Evolutionary conservation across 306 rosid species (phyloP).

Genomic region (Trichosanthes cucumerina): DNA sequence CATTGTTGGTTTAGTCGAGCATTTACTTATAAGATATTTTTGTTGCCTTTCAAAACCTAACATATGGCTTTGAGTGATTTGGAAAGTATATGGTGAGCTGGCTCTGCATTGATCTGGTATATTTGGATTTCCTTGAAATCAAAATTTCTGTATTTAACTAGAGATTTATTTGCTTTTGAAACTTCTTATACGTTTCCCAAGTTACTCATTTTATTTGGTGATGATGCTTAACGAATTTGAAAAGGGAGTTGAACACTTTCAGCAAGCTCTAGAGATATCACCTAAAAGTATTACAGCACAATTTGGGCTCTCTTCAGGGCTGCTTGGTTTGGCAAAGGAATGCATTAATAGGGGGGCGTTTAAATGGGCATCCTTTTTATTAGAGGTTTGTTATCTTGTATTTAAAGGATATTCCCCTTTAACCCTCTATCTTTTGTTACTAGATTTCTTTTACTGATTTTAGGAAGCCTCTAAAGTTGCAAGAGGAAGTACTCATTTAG

Average conservation of each 20-base stretch:
- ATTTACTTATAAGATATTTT: background rate
- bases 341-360: conserved; percentile 65
- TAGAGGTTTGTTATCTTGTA: conserved; percentile 45
- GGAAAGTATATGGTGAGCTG: background rate
- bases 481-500: conserved; percentile 35
- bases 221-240: background rate
- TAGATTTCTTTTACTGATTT: conserved; percentile 16
- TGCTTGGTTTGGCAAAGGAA: conserved; percentile 74
- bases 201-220: conserved; percentile 14
- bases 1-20: background rate
- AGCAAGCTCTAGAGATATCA: conserved; percentile 56
- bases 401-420: background rate
- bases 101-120: background rate
- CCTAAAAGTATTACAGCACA: conserved; percentile 63
- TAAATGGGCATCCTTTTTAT: conserved; percentile 68
- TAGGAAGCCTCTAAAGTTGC: conserved; percentile 82
- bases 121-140: background rate
- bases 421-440: background rate
- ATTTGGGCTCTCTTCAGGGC: conserved; percentile 79
- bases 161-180: background rate
- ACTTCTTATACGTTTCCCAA: background rate
- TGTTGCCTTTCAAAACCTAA: background rate
- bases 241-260: conserved; percentile 86
- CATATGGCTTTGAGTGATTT: background rate
- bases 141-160: background rate